Conservation (phyloP, 306 rosid genomes). For the Vachellia pachyceras region DNA sequence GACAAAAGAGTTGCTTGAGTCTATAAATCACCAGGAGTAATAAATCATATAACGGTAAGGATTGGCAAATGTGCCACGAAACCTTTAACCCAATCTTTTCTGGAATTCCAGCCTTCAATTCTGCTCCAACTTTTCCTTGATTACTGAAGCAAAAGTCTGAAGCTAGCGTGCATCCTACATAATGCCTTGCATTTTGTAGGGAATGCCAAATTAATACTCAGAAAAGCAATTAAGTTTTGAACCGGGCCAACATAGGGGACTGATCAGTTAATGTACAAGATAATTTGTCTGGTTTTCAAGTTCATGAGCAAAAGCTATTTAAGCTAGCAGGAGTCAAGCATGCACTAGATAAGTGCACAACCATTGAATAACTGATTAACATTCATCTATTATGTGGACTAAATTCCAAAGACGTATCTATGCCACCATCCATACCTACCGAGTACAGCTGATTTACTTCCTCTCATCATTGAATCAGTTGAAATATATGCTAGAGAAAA, state of each 20-base stretch:
- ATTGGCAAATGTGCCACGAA: neutral
- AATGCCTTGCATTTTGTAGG: neutral
- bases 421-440: neutral
- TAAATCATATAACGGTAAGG: neutral
- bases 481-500: neutral
- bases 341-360: neutral
- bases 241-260: neutral
- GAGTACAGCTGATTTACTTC: neutral
- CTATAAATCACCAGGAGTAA: neutral
- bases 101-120: neutral
- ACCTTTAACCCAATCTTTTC: neutral
- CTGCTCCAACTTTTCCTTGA: neutral
- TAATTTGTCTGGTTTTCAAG: neutral
- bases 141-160: neutral
- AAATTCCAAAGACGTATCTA: neutral
- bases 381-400: neutral
- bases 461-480: neutral
- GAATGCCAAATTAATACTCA: neutral
- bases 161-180: neutral
- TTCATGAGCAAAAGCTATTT: constrained; percentile 4
- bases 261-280: neutral
- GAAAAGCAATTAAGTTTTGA: neutral
- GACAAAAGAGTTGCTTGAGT: neutral
- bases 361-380: neutral
- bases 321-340: neutral